These are phyloP conservation scores for Polygonum aviculare DNA, from an alignment of 148 eudicot species.

Conservation along the genomic window DNA sequence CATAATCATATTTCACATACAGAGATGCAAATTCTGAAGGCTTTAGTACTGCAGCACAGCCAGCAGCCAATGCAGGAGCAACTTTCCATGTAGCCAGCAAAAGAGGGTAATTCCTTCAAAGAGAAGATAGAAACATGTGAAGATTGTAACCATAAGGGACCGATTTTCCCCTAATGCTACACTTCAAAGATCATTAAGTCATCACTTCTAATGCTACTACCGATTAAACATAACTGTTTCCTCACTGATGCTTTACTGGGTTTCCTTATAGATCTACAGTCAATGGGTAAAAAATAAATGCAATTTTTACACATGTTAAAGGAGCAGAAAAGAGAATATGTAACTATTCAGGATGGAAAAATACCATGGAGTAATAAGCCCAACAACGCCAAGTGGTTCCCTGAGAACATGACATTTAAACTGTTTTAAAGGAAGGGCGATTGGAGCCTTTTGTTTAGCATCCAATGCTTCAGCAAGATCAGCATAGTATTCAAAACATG, in stretches of 20 bases:
- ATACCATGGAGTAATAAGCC: constrained; percentile 95
- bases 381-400: constrained; percentile 95
- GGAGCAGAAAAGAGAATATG: not conserved
- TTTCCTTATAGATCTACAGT: not conserved
- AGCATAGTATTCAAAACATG: constrained; percentile 88
- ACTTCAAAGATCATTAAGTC: too few relatives aligned
- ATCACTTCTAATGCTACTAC: not conserved
- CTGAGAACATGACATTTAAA: constrained; percentile 73
- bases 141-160: not conserved
- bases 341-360: not conserved
- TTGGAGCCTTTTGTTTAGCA: constrained; percentile 72
- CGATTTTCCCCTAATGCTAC: not conserved
- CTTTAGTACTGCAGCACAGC: constrained; percentile 91
- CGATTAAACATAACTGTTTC: not conserved
- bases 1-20: constrained; percentile 31
- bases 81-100: constrained; percentile 99
- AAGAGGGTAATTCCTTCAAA: constrained; percentile 84
- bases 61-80: constrained; percentile 99
- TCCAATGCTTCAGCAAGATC: constrained; percentile 92
- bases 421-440: constrained; percentile 77
- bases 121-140: constrained; percentile 5
- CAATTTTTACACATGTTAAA: not conserved
- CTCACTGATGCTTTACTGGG: not conserved
- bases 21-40: constrained; percentile 89
- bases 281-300: not conserved